Evolutionary conservation across 805 yeast genomes (phyloP), one percentile per base, ranked within the genome.

Genomic region (Jamesozyma rosinii): DNA sequence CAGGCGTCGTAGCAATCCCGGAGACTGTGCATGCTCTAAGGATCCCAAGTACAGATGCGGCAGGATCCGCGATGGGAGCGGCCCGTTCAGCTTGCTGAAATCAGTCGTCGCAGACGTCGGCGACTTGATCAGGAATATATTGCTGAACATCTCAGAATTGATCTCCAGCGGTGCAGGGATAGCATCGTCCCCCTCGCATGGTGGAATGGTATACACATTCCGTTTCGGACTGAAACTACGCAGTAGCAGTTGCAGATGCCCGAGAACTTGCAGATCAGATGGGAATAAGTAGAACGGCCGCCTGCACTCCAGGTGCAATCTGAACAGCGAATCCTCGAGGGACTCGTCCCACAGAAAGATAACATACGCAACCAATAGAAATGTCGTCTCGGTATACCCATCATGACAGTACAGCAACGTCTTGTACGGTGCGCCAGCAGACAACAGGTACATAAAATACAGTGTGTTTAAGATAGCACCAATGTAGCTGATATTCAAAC

Each of bases 321-420:
- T 72, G 17, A 82, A 54, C 47, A 83, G 68, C 1, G 88, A 89
- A 33, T 81, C 79, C 22, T 82, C 79, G 11, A 85, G 61, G 0
- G 74, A 50, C 17, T 77, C 55, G 33, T 81, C 77, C 42, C 80
- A 74, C 1, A 84, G 60, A 62, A 81, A 90, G 45, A 90, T 82
- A 44, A 83, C 51, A 53, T 75, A 89, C 44, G 88, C 75, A 30
- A 86, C 65, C 0, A 77, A 75, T 33, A 89, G 62, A n/a, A 90
- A 69, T 4, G 95, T 78, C 41, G 89, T 82, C 57, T 88, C 96
- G 0, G 96, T 86, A 61, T 89, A 90, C 0, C 97, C 97, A 63
- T 90, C 96, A 1, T 84, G 75, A 55, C 95, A 87, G 57, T 78
- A 81, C 9, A 89, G 66, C 46, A 89, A 68, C 0, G 78, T 66